Conservation (phyloP, 1,284 basidiomycete genomes). For the Cryptococcus wingfieldii region DNA sequence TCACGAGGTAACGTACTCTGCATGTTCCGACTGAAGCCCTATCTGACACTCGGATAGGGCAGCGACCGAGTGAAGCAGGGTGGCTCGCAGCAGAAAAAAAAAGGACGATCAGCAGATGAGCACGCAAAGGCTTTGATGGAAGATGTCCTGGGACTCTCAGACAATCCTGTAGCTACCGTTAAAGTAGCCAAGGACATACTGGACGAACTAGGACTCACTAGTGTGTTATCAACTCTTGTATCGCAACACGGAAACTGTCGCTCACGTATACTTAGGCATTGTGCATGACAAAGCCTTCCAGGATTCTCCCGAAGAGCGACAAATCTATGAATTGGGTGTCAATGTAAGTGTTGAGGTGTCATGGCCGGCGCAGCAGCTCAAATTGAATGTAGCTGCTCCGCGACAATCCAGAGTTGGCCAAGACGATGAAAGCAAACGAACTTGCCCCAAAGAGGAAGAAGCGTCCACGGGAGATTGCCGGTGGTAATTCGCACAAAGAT, state of each 20-base stretch:
- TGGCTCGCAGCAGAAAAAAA: too few relatives aligned
- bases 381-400: conserved; percentile 20
- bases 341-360: conserved; percentile 19
- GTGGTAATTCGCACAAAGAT: conserved; percentile 4
- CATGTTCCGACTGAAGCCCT: too few relatives aligned
- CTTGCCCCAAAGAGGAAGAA: conserved; percentile 5
- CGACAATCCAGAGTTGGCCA: conserved; percentile 24
- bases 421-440: conserved; percentile 35
- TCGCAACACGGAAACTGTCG: not conserved
- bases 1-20: too few relatives aligned
- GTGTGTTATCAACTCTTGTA: conserved; percentile 14
- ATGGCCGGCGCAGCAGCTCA: too few relatives aligned
- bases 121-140: too few relatives aligned
- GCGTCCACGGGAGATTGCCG: not conserved
- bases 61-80: too few relatives aligned
- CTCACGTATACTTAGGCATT: conserved; percentile 14
- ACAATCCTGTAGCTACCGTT: too few relatives aligned
- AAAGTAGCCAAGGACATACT: conserved; percentile 16
- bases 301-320: conserved; percentile 37
- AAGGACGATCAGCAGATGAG: too few relatives aligned
- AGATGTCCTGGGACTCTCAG: too few relatives aligned
- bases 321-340: conserved; percentile 39
- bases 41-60: too few relatives aligned
- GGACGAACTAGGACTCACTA: conserved; percentile 18
- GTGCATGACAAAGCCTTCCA: conserved; percentile 34